These are phyloP conservation scores for Myxozyma neotropica DNA, from an alignment of 805 yeast genomes.

Conservation along the genomic window DNA sequence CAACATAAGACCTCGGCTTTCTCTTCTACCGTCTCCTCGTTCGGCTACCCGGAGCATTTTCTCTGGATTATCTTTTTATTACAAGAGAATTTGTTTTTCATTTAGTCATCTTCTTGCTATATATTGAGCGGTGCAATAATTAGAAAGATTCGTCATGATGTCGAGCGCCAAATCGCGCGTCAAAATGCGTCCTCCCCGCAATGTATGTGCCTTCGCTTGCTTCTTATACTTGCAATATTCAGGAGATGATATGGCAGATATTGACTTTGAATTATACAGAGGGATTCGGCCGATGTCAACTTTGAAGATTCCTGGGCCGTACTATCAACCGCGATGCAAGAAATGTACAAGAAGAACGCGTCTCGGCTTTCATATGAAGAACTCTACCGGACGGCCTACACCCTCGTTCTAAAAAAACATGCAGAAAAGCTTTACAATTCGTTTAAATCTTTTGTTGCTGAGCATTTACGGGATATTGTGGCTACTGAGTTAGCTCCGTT, in stretches of 20 bases:
- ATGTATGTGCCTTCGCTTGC: conserved; percentile 9
- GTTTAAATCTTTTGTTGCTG: conserved; percentile 53
- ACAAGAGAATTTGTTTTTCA: no score
- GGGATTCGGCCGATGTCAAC: conserved; percentile 45
- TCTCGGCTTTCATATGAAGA: conserved; percentile 78
- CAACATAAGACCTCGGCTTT: no score
- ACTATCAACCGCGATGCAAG: conserved; percentile 65
- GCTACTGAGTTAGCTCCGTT: conserved; percentile 34
- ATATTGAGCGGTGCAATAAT: neutral
- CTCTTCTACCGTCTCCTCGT: no score
- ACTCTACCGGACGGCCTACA: conserved; percentile 76
- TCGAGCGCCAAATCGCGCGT: conserved; percentile 32
- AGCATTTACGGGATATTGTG: conserved; percentile 47
- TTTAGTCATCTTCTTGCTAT: neutral
- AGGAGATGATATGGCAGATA: no score
- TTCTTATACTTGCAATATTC: neutral
- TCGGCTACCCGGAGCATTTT: no score
- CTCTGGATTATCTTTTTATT: no score
- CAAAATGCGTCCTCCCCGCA: conserved; percentile 35
- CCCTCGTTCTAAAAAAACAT: conserved; percentile 67
- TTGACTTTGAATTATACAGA: no score
- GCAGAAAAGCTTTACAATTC: conserved; percentile 68
- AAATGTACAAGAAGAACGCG: conserved; percentile 73
- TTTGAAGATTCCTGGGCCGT: conserved; percentile 69
- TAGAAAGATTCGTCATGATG: conserved; percentile 9